These are phyloP conservation scores for Morella rubra DNA, from an alignment of 306 rosid species.

Conservation along the genomic window DNA sequence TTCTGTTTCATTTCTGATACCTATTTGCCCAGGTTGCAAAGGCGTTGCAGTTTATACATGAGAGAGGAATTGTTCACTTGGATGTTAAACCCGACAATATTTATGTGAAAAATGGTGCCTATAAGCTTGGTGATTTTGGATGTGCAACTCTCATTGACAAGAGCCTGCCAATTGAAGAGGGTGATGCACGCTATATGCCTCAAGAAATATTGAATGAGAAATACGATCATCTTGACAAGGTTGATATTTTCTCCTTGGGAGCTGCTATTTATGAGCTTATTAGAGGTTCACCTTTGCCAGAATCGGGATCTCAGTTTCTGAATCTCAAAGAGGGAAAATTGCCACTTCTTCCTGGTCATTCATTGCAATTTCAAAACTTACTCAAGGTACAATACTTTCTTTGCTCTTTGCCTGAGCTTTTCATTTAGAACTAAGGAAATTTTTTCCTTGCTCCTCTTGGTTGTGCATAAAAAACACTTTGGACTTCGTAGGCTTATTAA, in stretches of 20 bases:
- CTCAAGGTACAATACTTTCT: conserved; percentile 60
- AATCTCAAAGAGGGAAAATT: conserved; percentile 76
- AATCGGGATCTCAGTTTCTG: conserved; percentile 56
- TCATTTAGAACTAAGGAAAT: conserved; percentile 2
- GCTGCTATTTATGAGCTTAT: conserved; percentile 69
- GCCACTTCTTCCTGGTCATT: conserved; percentile 82
- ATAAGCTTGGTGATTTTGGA: conserved; percentile 98
- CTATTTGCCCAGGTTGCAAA: conserved; percentile 57
- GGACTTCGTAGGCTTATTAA: background rate
- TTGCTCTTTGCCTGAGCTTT: background rate
- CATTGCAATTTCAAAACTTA: conserved; percentile 83
- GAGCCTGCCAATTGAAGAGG: conserved; percentile 91
- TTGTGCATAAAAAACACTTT: background rate
- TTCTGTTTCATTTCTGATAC: conserved; percentile 21
- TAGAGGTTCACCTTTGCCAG: conserved; percentile 66
- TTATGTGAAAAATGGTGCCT: conserved; percentile 75
- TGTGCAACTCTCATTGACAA: conserved; percentile 79
- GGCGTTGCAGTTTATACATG: conserved; percentile 72
- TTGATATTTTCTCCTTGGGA: conserved; percentile 88
- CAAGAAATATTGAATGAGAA: conserved; percentile 82
- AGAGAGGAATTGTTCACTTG: conserved; percentile 76
- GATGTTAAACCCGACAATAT: conserved; percentile 95
- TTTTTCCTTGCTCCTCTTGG: background rate
- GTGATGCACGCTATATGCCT: conserved; percentile 96
- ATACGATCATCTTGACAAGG: conserved; percentile 81